These are phyloP conservation scores for Monosporozyma yasuniensis DNA, from an alignment of 805 yeast genomes.

Conservation along the genomic window DNA sequence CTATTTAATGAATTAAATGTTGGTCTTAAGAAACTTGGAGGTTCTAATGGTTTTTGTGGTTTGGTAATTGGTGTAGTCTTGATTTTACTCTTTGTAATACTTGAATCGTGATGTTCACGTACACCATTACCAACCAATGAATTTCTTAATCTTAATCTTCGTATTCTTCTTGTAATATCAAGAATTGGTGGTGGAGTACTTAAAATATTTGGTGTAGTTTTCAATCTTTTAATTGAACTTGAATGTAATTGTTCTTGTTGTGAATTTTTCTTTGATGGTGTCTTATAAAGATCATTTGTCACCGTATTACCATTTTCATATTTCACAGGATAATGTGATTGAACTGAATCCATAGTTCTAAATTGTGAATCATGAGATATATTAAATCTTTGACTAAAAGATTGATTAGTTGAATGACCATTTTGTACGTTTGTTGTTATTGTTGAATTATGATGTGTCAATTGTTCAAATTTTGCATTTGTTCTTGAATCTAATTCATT, in stretches of 20 bases:
- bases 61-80: conserved; percentile 15
- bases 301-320: not conserved
- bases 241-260: conserved; percentile 3
- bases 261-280: conserved; percentile 9
- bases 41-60: conserved; percentile 12
- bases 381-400: conserved; percentile 10
- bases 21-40: conserved; percentile 21
- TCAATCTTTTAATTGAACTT: conserved; percentile 8
- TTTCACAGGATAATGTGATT: conserved; percentile 22
- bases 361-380: conserved; percentile 20
- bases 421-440: no score
- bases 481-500: conserved; percentile 31
- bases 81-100: conserved; percentile 1
- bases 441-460: conserved; percentile 3
- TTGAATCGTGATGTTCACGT: not conserved
- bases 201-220: not conserved
- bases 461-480: conserved; percentile 13
- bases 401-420: not conserved
- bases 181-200: conserved; percentile 11
- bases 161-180: conserved; percentile 23
- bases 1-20: conserved; percentile 21
- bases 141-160: conserved; percentile 17
- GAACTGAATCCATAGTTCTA: conserved; percentile 28
- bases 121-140: conserved; percentile 4
- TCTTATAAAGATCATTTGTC: not conserved